Base-by-base conservation (phyloP, 2,329 filamentous ascomycete species). In the Hypoxylon sp. region DNA sequence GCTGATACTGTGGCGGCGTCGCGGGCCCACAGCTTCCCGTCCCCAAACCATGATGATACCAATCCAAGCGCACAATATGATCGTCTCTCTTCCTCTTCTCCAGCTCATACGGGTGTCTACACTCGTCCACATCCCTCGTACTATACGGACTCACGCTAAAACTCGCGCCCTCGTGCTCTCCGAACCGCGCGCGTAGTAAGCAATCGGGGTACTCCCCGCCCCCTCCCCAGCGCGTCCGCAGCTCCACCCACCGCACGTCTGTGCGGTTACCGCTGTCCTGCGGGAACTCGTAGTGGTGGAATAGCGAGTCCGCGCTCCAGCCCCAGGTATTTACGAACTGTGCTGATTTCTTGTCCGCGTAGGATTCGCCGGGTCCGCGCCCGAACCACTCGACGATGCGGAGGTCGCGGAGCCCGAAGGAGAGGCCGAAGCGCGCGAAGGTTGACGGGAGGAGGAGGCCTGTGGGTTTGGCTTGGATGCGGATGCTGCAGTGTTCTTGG, bases 181-280 rank as follows among this genome's bases (percentile, higher is more conserved):
- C 82, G 65, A 83, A 86, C 2, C 78, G 71, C 2, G 82, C 83
- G 7, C 82, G 77, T 50, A 86, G 62, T 14, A 85, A 65, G 0
- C 76, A 71, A 0, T 74, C 71, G 1, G 75, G 65, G 41, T 43
- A 69, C 29, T 69, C 74, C 5, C 72, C 74, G 19, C 70, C 74
- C 14, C 66, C 76, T 19, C 72, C 73, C 66, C 74, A 76, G 5
- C 74, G 74, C 19, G 75, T 70, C 4, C 74, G 71, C 57, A 87
- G 80, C 74, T 83, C 81, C 2, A 91, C 82, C 85, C 87, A 90
- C 1, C 86, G 80, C 1, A 86, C 85, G 70, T 91, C 89, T 0
- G 85, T 88, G 16, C 87, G 81, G 74, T 91, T 91, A 0, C 88
- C 87, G 30, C 81, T 83, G 63, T 92, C 90, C 75, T 92, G 90